Conservation (phyloP, 2,329 filamentous ascomycete genomes). For the Nemania serpens region DNA sequence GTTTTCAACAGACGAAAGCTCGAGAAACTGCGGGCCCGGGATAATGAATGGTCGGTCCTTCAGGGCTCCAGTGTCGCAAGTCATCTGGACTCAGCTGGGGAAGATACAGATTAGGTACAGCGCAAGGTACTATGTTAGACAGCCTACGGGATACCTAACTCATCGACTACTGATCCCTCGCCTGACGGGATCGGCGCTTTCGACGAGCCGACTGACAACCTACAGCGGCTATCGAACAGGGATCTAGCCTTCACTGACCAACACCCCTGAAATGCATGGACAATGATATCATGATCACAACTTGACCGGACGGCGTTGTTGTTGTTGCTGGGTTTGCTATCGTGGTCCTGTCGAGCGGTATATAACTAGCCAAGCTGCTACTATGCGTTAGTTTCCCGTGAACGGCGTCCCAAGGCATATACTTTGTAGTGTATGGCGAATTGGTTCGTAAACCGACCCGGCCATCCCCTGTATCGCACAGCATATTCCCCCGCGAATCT, state of each 20-base stretch:
- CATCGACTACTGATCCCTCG: background rate
- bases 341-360: background rate
- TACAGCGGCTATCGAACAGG: background rate
- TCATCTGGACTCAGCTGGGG: background rate
- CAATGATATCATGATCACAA: slow-evolving; percentile 18
- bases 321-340: background rate
- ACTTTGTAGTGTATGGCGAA: background rate
- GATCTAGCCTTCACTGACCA: slow-evolving; percentile 16
- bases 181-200: background rate
- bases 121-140: background rate
- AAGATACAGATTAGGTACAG: background rate
- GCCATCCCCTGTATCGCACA: background rate
- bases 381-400: background rate
- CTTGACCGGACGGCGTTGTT: background rate
- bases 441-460: slow-evolving; percentile 9
- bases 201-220: slow-evolving; percentile 8
- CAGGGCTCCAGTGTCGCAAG: background rate
- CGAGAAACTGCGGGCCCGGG: background rate
- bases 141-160: background rate
- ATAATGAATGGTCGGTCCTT: background rate
- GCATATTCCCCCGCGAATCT: slow-evolving; percentile 7
- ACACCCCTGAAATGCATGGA: slow-evolving; percentile 7
- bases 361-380: background rate
- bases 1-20: background rate
- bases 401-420: background rate